Evolutionary conservation across 2,329 filamentous ascomycete genomes (phyloP).

Genomic region (Nemania sp.): DNA sequence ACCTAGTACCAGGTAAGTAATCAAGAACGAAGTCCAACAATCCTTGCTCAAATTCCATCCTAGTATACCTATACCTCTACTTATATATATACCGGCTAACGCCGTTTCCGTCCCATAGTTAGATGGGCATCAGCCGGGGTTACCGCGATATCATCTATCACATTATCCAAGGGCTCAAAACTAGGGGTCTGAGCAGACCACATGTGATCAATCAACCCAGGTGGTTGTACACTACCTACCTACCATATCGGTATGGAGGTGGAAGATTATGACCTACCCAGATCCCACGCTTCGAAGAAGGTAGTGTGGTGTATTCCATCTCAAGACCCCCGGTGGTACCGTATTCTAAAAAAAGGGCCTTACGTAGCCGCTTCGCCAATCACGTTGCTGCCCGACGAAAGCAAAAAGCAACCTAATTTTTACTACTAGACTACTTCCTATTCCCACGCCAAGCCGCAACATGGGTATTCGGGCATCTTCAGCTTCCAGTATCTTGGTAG

Average conservation of each 20-base stretch:
- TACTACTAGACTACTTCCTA: too few relatives aligned
- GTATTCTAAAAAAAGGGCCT: slow-evolving; percentile 4
- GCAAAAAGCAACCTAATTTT: slow-evolving; percentile 21
- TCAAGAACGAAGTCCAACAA: background rate
- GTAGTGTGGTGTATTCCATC: background rate
- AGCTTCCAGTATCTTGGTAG: slow-evolving; percentile 25
- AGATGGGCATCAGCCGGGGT: slow-evolving; percentile 30
- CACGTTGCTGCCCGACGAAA: slow-evolving; percentile 26
- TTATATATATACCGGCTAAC: slow-evolving; percentile 14
- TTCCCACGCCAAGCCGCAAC: slow-evolving; percentile 1
- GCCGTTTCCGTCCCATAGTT: slow-evolving; percentile 11
- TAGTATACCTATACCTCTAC: background rate
- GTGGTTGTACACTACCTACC: background rate
- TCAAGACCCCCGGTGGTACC: slow-evolving; percentile 8
- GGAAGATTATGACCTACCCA: background rate
- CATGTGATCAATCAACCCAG: slow-evolving; percentile 1
- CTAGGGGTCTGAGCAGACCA: background rate
- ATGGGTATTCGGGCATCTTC: slow-evolving; percentile 4
- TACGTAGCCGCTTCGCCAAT: slow-evolving; percentile 14
- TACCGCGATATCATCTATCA: slow-evolving; percentile 5
- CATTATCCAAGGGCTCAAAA: background rate
- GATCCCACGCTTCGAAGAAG: background rate
- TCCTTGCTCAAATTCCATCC: too few relatives aligned
- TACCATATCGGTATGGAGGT: background rate
- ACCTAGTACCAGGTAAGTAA: background rate